These are phyloP conservation scores for Mycena galericulata DNA, from an alignment of 768 basidiomycete genomes.

Conservation along the genomic window DNA sequence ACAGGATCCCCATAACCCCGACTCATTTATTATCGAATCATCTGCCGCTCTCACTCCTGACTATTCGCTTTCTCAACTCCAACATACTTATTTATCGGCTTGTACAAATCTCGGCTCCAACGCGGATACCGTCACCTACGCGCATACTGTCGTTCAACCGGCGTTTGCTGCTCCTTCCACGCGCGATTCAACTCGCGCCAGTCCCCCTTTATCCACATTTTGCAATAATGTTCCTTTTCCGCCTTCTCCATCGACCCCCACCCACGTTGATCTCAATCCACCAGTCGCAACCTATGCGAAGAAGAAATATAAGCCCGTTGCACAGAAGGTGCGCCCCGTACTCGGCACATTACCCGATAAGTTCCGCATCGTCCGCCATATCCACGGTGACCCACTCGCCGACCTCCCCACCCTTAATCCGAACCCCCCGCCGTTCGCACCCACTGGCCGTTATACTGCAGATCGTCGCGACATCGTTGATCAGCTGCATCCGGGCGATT, in stretches of 20 bases:
- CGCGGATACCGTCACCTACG: not conserved
- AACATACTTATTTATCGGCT: conserved; percentile 1
- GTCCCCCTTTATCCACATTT: not conserved
- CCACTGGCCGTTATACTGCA: conserved; percentile 21
- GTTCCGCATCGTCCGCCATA: conserved; percentile 30
- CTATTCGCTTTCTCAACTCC: not conserved
- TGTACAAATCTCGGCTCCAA: conserved; percentile 3
- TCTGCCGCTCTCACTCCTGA: not conserved
- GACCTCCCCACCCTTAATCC: conserved; percentile 17
- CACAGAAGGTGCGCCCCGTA: conserved; percentile 30
- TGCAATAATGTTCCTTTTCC: not conserved
- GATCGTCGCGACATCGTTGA: conserved; percentile 10
- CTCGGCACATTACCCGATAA: conserved; percentile 28
- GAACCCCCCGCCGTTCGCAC: conserved; percentile 2
- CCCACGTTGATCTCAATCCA: not conserved
- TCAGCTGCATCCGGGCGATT: conserved; percentile 6
- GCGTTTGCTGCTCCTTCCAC: not conserved
- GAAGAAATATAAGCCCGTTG: conserved; percentile 41
- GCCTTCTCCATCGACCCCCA: not conserved
- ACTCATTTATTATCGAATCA: conserved; percentile 3
- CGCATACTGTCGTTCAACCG: conserved; percentile 10
- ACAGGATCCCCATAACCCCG: not conserved
- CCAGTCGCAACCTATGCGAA: not conserved
- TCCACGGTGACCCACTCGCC: conserved; percentile 27
- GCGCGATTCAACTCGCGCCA: not conserved